Evolutionary conservation across 371 early-diverging fungal species (phyloP).

Genomic region (Choanephora cucurbitarum): DNA sequence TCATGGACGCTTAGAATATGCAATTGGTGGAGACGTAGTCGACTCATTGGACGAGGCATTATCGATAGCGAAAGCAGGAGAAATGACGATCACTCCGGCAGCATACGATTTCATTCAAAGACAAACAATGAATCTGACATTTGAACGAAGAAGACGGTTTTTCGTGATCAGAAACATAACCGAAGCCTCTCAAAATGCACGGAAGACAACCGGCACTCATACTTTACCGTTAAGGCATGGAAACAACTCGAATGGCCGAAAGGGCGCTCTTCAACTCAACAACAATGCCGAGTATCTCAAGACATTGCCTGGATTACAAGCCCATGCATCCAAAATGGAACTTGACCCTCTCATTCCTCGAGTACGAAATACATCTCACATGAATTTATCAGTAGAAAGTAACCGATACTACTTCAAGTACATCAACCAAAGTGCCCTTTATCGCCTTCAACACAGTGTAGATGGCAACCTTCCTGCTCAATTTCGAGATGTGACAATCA

Average conservation of each 20-base stretch:
- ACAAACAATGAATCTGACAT: constrained; percentile 28
- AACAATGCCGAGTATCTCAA: constrained; percentile 20
- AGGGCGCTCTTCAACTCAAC: neutral
- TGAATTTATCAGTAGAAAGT: constrained; percentile 23
- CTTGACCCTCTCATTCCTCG: constrained; percentile 38
- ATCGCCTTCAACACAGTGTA: constrained; percentile 46
- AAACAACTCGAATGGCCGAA: constrained; percentile 12
- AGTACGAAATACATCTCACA: constrained; percentile 29
- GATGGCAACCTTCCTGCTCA: constrained; percentile 55
- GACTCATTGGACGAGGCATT: constrained; percentile 53
- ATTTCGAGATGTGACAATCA: constrained; percentile 62
- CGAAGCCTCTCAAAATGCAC: constrained; percentile 1
- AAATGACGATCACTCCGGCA: constrained; percentile 53
- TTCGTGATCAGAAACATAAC: constrained; percentile 42
- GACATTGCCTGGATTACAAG: constrained; percentile 22
- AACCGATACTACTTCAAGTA: constrained; percentile 55
- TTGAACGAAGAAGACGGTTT: constrained; percentile 45
- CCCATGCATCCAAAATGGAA: constrained; percentile 19
- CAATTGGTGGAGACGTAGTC: constrained; percentile 58
- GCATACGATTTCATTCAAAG: constrained; percentile 42
- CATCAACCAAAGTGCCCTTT: constrained; percentile 55
- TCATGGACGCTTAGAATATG: constrained; percentile 56
- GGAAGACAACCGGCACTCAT: constrained; percentile 8
- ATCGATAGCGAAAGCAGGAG: constrained; percentile 58
- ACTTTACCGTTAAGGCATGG: constrained; percentile 3